Evolutionary conservation across 2,329 filamentous ascomycete species (phyloP).

Genomic region (Zymoseptoria pseudotritici): DNA sequence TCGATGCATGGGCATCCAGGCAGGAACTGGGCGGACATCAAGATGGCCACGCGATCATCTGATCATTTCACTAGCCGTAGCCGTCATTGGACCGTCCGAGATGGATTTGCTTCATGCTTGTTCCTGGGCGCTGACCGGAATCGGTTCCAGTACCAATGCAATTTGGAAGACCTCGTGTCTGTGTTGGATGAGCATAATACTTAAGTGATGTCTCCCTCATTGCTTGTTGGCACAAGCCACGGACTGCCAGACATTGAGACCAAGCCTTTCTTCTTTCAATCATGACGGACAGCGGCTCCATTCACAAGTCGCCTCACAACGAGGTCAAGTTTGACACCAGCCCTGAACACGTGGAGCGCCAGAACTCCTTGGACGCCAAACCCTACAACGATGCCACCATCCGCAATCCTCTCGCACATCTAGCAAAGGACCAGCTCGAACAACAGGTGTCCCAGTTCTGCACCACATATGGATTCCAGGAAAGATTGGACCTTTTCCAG

Average conservation of each 20-base stretch:
- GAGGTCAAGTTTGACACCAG: neutral
- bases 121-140: slow-evolving; percentile 4
- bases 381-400: slow-evolving; percentile 7
- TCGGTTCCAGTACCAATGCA: neutral
- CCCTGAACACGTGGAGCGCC: slow-evolving; percentile 9
- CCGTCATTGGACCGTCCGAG: neutral
- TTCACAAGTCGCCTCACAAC: neutral
- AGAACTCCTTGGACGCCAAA: neutral
- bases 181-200: neutral
- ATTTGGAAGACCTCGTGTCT: neutral
- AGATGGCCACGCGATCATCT: neutral
- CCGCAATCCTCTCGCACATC: slow-evolving; percentile 8
- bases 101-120: neutral
- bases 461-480: slow-evolving; percentile 12
- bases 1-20: neutral
- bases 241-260: neutral
- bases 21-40: neutral
- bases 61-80: neutral
- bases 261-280: neutral
- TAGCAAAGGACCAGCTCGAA: slow-evolving; percentile 6
- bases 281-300: neutral
- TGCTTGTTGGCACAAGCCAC: neutral
- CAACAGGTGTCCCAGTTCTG: slow-evolving; percentile 11
- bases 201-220: neutral
- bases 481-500: slow-evolving; percentile 43